phyloP scores from a whole-genome alignment of 768 basidiomycete genomes.

The Lactarius akahatsu region DNA sequence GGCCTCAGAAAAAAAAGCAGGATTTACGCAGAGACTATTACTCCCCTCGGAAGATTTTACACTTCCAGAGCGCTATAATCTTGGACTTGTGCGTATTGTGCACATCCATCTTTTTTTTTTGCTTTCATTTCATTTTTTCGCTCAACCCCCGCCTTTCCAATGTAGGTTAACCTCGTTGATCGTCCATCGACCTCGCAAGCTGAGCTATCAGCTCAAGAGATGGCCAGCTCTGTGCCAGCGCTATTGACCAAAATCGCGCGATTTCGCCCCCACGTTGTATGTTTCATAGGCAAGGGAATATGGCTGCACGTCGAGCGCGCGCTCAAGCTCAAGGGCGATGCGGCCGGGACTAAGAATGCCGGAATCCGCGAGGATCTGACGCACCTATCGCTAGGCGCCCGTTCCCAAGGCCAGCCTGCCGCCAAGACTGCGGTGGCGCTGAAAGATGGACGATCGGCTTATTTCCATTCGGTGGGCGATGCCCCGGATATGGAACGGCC shows the following conservation, averaged over 20 bases:
- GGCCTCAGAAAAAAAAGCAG: constrained; percentile 37
- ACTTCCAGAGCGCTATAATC: constrained; percentile 54
- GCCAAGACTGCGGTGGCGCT: background rate
- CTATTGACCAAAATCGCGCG: constrained; percentile 59
- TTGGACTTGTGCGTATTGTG: constrained; percentile 59
- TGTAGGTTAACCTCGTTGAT: constrained; percentile 72
- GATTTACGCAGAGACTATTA: constrained; percentile 54
- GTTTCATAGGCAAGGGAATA: constrained; percentile 77
- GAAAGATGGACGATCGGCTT: background rate
- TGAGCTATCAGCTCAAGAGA: constrained; percentile 55
- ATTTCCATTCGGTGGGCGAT: background rate
- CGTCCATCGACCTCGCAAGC: constrained; percentile 64
- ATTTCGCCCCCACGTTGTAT: constrained; percentile 63
- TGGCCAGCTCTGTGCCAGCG: constrained; percentile 50
- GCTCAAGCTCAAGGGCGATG: constrained; percentile 4
- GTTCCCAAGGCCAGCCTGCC: background rate
- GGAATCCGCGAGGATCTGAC: background rate
- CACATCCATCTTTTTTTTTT: background rate
- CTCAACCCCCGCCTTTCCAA: background rate
- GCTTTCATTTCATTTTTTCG: background rate
- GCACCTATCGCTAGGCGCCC: background rate
- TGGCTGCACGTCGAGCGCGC: constrained; percentile 44
- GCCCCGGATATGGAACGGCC: background rate
- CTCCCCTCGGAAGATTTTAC: constrained; percentile 58
- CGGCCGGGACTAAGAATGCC: background rate